Evolutionary conservation across 371 early-diverging fungal genomes (phyloP), one percentile per base, ranked within the genome.

Genomic region (Mucor sp.): DNA sequence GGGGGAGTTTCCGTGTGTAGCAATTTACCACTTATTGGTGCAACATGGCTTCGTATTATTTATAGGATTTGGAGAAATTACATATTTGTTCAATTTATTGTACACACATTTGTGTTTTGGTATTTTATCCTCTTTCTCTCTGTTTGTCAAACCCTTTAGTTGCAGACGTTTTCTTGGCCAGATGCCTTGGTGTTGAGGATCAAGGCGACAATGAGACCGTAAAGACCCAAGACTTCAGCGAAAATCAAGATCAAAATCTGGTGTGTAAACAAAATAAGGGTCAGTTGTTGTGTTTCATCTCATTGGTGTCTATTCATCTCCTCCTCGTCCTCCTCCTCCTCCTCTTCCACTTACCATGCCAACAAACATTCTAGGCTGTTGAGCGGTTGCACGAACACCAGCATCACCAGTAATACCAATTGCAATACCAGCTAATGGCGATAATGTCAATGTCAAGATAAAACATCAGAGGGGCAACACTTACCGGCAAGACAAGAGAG

Each of bases 391-490:
- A 60, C 98, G 90, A 48, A 96, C 97, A 79, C 91, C 90, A 67
- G 95, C 93, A 75, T 99, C 99, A 79, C 98, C 99, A 57, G 97
- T 96, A 66, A 97, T 89, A 68, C 99, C 99, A 76, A 99, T 95
- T 66, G 97, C 93, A 78, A 94, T 97, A 62, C 98, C 99, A 60
- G 98, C 97, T 72, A 27, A 65, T 37, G 21, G 35, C n/a, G 30
- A 39, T 1, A 60, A 30, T n/a, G 30, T 15, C 19, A 63, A 6
- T 50, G 17, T 30, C 28, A 27, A 30, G 30, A n/a, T n/a, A n/a
- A n/a, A n/a, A n/a, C n/a, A n/a, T n/a, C n/a, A n/a, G n/a, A n/a
- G n/a, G n/a, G n/a, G n/a, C n/a, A n/a, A n/a, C n/a, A n/a, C 47
- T 68, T 65, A 72, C 73, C 73, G 35, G 96, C 97, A 67, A 99